phyloP scores from a whole-genome alignment of 116 monocot species.

The Zostera marina region DNA sequence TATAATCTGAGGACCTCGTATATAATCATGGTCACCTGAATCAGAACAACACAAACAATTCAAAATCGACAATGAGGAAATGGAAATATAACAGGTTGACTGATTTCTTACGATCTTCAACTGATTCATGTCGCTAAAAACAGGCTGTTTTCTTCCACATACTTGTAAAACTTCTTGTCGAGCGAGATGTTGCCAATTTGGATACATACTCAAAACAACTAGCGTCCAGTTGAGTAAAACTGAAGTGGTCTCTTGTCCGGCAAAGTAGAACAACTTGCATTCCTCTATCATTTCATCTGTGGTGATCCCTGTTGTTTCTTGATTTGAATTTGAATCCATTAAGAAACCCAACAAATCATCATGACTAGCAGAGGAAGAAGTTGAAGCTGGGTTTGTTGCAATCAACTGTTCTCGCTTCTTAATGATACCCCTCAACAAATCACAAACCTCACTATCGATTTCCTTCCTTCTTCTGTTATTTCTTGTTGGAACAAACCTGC shows the following conservation, averaged over 20 bases:
- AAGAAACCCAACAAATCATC: slow-evolving; percentile 32
- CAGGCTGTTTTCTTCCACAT: slow-evolving; percentile 19
- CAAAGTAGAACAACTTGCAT: slow-evolving; percentile 53
- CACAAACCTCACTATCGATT: slow-evolving; percentile 10
- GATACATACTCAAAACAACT: slow-evolving; percentile 26
- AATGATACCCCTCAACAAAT: slow-evolving; percentile 19
- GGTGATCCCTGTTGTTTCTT: slow-evolving; percentile 8
- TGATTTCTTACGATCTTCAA: slow-evolving; percentile 31
- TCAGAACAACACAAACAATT: background rate
- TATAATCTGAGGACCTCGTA: slow-evolving; percentile 29
- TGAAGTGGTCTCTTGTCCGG: slow-evolving; percentile 43
- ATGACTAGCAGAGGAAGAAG: too few relatives aligned
- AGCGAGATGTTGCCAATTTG: slow-evolving; percentile 30
- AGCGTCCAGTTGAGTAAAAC: slow-evolving; percentile 32
- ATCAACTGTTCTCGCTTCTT: slow-evolving; percentile 14
- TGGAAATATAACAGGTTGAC: background rate
- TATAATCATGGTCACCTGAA: slow-evolving; percentile 27
- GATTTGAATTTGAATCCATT: slow-evolving; percentile 16
- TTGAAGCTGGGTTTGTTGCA: slow-evolving; percentile 4
- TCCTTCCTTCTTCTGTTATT: slow-evolving; percentile 17
- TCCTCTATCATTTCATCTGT: slow-evolving; percentile 38
- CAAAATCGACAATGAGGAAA: background rate
- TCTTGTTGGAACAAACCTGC: slow-evolving; percentile 32
- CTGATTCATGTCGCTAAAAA: slow-evolving; percentile 23
- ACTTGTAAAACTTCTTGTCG: slow-evolving; percentile 28